Base-by-base conservation (phyloP, 768 basidiomycete genomes). In the Tulasnella sp. region DNA sequence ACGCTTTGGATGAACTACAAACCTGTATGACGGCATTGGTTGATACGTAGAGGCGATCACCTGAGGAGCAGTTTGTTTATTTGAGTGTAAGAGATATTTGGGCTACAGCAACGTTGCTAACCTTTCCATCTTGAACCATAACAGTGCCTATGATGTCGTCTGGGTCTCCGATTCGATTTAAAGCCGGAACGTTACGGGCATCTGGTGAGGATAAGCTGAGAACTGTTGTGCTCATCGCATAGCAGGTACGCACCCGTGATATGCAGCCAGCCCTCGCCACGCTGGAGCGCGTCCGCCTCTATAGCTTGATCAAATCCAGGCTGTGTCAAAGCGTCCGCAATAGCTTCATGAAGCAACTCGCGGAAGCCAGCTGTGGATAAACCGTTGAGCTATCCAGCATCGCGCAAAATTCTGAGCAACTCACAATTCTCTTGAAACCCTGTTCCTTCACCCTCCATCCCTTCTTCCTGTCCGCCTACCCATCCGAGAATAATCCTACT, bases 241-340 rank as follows among this genome's bases (percentile, higher is more conserved):
- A 73, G 20, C 9, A 8, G 58, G n/a, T 60, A n/a, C 44, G 22
- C 64, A 89, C 89, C 90, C 69, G 94, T 90, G 72, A 96, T 91
- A 84, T 96, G 94, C 92, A 96, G 93, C 94, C 94, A 96, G n/a
- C 94, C 94, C 28, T 90, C 85, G 81, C 89, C 90, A 3, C 91
- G 85, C 83, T 93, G 93, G 44, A 89, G 84, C 14, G 94, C 94
- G 8, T 89, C 89, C 79, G 91, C 91, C 6, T 84, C 88, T 87
- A 92, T 91, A 3, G 93, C 86, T 2, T 93, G 91, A 82, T 96
- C 94, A 0, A 77, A 58, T 0, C 89, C 86, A 16, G 88, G 88
- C 72, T 93, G 90, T 28, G 83, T 83, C 7, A 95, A 86, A 28
- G 88, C 91, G 37, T 86, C 85, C 75, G 88, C 88, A 22, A 95